Evolutionary conservation across 306 rosid genomes (phyloP).

Genomic region (Acacia confusa): DNA sequence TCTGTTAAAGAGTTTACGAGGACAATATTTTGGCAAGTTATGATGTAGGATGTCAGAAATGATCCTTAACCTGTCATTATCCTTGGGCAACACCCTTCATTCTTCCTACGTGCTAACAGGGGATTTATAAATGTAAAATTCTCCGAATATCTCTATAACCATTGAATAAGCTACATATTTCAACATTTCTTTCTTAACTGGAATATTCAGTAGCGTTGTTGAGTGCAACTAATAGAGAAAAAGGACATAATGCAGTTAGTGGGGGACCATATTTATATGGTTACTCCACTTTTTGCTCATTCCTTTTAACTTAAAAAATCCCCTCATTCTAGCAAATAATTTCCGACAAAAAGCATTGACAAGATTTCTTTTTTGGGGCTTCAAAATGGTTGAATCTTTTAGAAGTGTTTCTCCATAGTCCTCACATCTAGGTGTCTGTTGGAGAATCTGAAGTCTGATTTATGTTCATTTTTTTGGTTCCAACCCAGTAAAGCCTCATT

Average conservation of each 20-base stretch:
- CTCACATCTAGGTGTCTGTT: background rate
- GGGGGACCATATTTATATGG: background rate
- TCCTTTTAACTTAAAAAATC: too few relatives aligned
- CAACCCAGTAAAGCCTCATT: constrained; percentile 40
- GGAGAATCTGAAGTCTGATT: background rate
- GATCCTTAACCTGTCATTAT: background rate
- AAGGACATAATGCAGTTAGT: background rate
- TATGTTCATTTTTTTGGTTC: background rate
- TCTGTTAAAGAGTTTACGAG: background rate
- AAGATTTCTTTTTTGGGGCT: background rate
- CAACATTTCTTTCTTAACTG: background rate
- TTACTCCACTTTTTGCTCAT: background rate
- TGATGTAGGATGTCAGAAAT: background rate
- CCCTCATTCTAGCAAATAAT: background rate
- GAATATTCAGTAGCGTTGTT: background rate
- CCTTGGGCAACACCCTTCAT: background rate
- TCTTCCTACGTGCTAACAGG: background rate
- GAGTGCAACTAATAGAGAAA: background rate
- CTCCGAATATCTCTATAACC: background rate
- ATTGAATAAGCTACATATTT: background rate
- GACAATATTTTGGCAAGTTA: background rate
- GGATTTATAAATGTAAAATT: background rate
- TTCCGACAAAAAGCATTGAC: background rate
- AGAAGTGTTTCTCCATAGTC: background rate
- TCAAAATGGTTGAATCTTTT: background rate